Conservation (phyloP, 306 rosid species). For the Cicer chorassanicum region DNA sequence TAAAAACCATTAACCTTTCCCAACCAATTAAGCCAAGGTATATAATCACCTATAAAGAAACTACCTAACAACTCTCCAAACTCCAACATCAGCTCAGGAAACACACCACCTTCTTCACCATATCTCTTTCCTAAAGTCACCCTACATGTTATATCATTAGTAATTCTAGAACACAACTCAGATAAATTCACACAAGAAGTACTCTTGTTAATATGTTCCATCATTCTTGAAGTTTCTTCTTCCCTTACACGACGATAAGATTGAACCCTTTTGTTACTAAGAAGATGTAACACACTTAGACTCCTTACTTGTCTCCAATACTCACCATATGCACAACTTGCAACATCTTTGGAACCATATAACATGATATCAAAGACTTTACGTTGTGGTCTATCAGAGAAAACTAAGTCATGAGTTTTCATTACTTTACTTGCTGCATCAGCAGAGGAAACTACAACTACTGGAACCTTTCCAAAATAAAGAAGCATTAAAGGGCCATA, state of each 20-base stretch:
- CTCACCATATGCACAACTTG: slow-evolving; percentile 29
- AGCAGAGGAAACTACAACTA: neutral
- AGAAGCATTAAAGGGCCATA: slow-evolving; percentile 39
- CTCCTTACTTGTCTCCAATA: slow-evolving; percentile 40
- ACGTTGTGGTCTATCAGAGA: slow-evolving; percentile 33
- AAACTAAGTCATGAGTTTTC: slow-evolving; percentile 37
- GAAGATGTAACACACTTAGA: slow-evolving; percentile 35
- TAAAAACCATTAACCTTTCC: slow-evolving; percentile 36
- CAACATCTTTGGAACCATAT: slow-evolving; percentile 32
- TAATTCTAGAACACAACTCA: slow-evolving; percentile 21
- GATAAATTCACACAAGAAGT: slow-evolving; percentile 26
- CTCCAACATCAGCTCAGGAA: slow-evolving; percentile 37
- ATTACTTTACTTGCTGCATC: slow-evolving; percentile 34
- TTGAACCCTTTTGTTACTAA: slow-evolving; percentile 38
- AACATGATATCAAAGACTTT: slow-evolving; percentile 25
- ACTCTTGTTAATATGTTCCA: neutral
- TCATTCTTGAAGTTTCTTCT: slow-evolving; percentile 34
- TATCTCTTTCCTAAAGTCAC: slow-evolving; percentile 38
- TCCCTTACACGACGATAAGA: slow-evolving; percentile 16
- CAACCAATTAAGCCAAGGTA: slow-evolving; percentile 46
- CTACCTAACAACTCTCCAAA: slow-evolving; percentile 35
- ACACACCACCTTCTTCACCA: slow-evolving; percentile 35
- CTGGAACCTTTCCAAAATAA: slow-evolving; percentile 28
- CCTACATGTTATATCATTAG: slow-evolving; percentile 41
- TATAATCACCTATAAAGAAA: slow-evolving; percentile 29